phyloP scores from a whole-genome alignment of 352 stramenopile species.

The Phytopythium delawarense region DNA sequence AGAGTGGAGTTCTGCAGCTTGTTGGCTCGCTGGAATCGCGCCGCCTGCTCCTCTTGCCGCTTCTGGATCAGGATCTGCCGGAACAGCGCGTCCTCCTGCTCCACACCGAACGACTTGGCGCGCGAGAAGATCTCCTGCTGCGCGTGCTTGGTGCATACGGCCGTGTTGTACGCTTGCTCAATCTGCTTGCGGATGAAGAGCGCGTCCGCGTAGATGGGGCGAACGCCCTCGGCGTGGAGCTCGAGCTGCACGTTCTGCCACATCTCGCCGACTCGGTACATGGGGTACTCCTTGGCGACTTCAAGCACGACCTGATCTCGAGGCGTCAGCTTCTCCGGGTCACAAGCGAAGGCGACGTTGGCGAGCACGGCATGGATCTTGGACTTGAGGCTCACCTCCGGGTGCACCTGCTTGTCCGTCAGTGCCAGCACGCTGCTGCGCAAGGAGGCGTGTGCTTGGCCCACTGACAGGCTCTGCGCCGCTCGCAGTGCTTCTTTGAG shows the following conservation, averaged over 20 bases:
- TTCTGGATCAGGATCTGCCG: conserved; percentile 57
- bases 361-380: conserved; percentile 69
- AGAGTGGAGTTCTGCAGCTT: conserved; percentile 65
- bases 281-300: conserved; percentile 66
- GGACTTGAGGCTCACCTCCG: conserved; percentile 55
- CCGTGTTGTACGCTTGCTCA: conserved; percentile 68
- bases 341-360: conserved; percentile 50
- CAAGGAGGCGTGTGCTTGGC: conserved; percentile 4
- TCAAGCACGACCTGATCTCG: conserved; percentile 68
- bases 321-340: conserved; percentile 26
- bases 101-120: conserved; percentile 9
- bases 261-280: conserved; percentile 62
- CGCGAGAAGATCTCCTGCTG: conserved; percentile 47
- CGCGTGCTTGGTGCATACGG: conserved; percentile 53
- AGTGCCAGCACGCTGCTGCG: conserved; percentile 27
- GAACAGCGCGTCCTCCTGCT: conserved; percentile 45
- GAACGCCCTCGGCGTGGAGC: conserved; percentile 55
- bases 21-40: conserved; percentile 50
- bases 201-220: conserved; percentile 70
- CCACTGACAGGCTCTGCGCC: conserved; percentile 25
- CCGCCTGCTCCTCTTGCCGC: conserved; percentile 58
- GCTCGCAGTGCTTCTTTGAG: conserved; percentile 67
- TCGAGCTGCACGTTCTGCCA: conserved; percentile 69
- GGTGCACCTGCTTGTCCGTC: conserved; percentile 28
- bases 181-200: conserved; percentile 71